Percentiles rank a stretch among this genome's conserved stretches.
These are phyloP conservation scores for Stereocaulon alpinum DNA, from an alignment of 495 filamentous ascomycete species.

Conservation along the genomic window DNA sequence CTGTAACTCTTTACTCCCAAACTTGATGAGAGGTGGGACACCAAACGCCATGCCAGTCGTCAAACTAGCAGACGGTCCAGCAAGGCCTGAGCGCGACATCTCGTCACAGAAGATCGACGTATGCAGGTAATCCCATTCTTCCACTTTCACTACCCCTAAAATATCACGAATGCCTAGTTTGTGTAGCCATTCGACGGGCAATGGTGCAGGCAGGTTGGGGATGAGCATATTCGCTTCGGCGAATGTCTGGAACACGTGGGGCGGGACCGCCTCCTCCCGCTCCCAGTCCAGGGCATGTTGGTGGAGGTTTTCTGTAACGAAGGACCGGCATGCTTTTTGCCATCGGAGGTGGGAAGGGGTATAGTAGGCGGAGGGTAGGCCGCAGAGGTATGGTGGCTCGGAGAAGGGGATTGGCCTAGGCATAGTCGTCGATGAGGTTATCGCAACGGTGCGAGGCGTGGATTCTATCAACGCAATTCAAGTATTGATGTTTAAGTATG, in stretches of 20 bases:
- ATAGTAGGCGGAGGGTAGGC: conserved; percentile 63
- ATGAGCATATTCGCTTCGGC: conserved; percentile 52
- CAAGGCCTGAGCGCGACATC: conserved; percentile 53
- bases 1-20: conserved; percentile 48
- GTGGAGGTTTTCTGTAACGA: conserved; percentile 49
- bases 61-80: conserved; percentile 48
- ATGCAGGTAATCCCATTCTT: conserved; percentile 67
- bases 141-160: conserved; percentile 54
- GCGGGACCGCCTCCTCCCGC: conserved; percentile 46
- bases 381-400: conserved; percentile 60
- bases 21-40: conserved; percentile 60
- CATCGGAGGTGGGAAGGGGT: conserved; percentile 38
- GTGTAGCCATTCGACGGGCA: conserved; percentile 59
- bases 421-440: not conserved
- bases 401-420: conserved; percentile 49
- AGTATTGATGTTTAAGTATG: not conserved
- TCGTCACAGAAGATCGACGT: conserved; percentile 58
- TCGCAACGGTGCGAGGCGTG: too few relatives aligned
- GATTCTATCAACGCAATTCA: too few relatives aligned
- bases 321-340: conserved; percentile 57
- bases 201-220: conserved; percentile 52
- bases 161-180: conserved; percentile 53
- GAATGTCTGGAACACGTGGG: conserved; percentile 51
- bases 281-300: conserved; percentile 59
- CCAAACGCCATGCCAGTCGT: conserved; percentile 64